A percentile compares a stretch with the other conserved stretches of the same genome.
These are phyloP conservation scores for Angomonas ambiguus DNA, from an alignment of 208 protist genomes.

Conservation along the genomic window DNA sequence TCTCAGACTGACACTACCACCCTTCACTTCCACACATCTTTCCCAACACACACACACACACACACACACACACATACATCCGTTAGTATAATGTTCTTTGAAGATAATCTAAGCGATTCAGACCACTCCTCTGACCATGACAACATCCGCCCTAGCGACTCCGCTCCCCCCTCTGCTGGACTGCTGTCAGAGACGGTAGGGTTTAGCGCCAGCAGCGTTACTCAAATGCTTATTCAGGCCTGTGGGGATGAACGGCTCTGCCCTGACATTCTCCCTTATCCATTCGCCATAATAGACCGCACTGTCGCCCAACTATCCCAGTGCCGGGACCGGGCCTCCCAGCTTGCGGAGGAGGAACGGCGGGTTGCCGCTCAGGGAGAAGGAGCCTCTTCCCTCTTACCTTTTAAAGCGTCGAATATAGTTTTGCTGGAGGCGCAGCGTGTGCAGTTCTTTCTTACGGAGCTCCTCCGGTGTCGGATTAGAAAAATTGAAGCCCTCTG, in stretches of 20 bases:
- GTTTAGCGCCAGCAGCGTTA: constrained; percentile 6
- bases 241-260: constrained; percentile 75
- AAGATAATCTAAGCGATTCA: constrained; percentile 54
- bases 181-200: constrained; percentile 11
- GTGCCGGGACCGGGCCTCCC: constrained; percentile 32
- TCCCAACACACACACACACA: not conserved
- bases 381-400: constrained; percentile 45
- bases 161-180: constrained; percentile 12
- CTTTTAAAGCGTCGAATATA: constrained; percentile 77
- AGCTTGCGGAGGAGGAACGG: constrained; percentile 46
- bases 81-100: constrained; percentile 77
- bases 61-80: too few relatives aligned
- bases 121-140: constrained; percentile 19
- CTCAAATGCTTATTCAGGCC: constrained; percentile 60
- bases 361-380: constrained; percentile 17
- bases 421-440: constrained; percentile 74
- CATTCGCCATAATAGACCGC: constrained; percentile 38
- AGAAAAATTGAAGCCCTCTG: constrained; percentile 77
- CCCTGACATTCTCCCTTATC: constrained; percentile 81
- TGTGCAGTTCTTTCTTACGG: constrained; percentile 73
- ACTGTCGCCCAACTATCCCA: constrained; percentile 37
- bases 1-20: too few relatives aligned
- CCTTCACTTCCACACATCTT: too few relatives aligned
- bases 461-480: constrained; percentile 76
- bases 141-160: not conserved